phyloP scores from a whole-genome alignment of 2,329 filamentous ascomycete species.

The Trichoderma afroharzianum region DNA sequence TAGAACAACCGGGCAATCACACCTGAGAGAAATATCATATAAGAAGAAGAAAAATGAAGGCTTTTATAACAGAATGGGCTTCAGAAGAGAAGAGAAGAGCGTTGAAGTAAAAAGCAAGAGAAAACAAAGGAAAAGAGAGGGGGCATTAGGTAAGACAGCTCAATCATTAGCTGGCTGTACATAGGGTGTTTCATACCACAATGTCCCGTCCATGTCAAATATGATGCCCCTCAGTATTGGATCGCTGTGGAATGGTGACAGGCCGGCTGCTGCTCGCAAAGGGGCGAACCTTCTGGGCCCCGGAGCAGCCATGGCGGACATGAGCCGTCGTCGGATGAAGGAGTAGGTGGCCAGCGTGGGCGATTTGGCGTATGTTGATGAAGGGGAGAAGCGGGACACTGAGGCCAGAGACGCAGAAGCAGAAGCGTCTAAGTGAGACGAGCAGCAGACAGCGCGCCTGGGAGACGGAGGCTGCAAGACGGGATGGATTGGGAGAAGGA shows the following conservation, averaged over 20 bases:
- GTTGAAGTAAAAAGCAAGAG: background rate
- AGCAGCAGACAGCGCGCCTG: background rate
- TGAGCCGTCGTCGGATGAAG: slow-evolving; percentile 10
- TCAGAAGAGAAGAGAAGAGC: background rate
- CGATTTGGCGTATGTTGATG: background rate
- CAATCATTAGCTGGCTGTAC: background rate
- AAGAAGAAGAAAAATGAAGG: background rate
- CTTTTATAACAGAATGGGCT: background rate
- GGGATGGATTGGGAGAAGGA: background rate
- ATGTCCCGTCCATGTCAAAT: slow-evolving; percentile 93
- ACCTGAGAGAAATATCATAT: background rate
- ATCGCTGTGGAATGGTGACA: slow-evolving; percentile 28
- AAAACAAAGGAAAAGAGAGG: background rate
- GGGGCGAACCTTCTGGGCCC: slow-evolving; percentile 53
- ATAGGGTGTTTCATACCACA: slow-evolving; percentile 65
- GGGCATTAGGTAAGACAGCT: background rate
- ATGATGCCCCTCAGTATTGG: slow-evolving; percentile 59
- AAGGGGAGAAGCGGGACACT: background rate
- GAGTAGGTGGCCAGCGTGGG: slow-evolving; percentile 2
- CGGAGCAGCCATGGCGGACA: slow-evolving; percentile 40
- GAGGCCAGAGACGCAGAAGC: background rate
- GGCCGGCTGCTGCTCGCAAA: slow-evolving; percentile 38
- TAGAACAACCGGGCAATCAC: background rate
- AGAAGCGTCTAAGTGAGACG: background rate
- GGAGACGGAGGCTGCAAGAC: background rate